Conservation (phyloP, 176 grass and related monocot genomes). For the Oryza longistaminata region DNA sequence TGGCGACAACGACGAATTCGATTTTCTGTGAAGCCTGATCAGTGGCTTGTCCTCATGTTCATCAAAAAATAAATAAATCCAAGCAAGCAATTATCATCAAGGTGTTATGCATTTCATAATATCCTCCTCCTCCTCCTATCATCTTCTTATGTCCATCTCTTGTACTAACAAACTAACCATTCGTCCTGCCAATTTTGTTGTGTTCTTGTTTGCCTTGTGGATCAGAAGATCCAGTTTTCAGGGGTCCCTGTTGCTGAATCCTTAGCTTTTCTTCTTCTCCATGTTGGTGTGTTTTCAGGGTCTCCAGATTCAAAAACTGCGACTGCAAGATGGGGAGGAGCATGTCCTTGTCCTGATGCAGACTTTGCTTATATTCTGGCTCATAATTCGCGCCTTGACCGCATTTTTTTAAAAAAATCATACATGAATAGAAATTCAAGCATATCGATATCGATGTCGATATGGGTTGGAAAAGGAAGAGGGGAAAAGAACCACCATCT, state of each 20-base stretch:
- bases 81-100: neutral
- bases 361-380: conserved; percentile 44
- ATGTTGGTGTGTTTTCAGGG: neutral
- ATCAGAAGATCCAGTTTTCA: conserved; percentile 26
- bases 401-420: conserved; percentile 9
- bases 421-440: conserved; percentile 27
- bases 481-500: neutral
- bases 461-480: conserved; percentile 4
- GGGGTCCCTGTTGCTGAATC: conserved; percentile 24
- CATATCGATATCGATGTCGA: conserved; percentile 38
- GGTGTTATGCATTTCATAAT: neutral
- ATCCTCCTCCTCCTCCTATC: neutral
- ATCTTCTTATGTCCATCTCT: neutral
- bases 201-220: neutral
- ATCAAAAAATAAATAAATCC: neutral
- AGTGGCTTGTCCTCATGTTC: conserved; percentile 24
- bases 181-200: neutral
- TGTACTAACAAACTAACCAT: neutral
- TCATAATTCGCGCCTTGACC: conserved; percentile 49
- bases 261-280: conserved; percentile 8
- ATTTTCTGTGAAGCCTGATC: conserved; percentile 19
- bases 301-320: conserved; percentile 14
- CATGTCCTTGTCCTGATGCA: conserved; percentile 47
- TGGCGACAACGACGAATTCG: neutral
- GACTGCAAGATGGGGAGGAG: neutral